Conservation (phyloP, 2,329 filamentous ascomycete genomes). For the Phoma sp. region DNA sequence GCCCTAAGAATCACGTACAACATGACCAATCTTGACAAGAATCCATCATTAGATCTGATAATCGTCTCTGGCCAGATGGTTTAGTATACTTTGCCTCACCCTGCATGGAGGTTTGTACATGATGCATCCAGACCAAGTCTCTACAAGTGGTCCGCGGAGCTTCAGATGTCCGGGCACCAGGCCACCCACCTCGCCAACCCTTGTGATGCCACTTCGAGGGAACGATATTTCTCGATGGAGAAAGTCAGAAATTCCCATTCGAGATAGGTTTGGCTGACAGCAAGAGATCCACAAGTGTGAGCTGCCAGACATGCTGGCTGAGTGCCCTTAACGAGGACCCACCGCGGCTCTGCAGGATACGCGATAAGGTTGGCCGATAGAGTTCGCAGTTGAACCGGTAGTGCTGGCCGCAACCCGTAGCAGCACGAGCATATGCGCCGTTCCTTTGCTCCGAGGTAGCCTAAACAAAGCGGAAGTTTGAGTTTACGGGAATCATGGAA, state of each 20-base stretch:
- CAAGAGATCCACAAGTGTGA: neutral
- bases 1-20: neutral
- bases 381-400: conserved; percentile 5
- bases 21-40: neutral
- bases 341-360: conserved; percentile 1
- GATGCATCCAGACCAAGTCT: neutral
- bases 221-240: neutral
- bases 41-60: neutral
- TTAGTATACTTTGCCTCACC: neutral
- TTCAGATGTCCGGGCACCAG: neutral
- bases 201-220: neutral
- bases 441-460: neutral
- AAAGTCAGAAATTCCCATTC: neutral
- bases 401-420: conserved; percentile 14
- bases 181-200: neutral
- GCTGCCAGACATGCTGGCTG: neutral
- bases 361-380: conserved; percentile 11
- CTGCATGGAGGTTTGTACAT: neutral
- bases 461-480: neutral
- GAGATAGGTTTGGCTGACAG: neutral
- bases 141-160: neutral
- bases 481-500: conserved; percentile 2
- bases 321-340: neutral
- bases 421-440: conserved; percentile 1
- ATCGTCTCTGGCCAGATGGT: neutral